Conservation (phyloP, 495 filamentous ascomycete genomes). For the Annulohypoxylon nitens region DNA sequence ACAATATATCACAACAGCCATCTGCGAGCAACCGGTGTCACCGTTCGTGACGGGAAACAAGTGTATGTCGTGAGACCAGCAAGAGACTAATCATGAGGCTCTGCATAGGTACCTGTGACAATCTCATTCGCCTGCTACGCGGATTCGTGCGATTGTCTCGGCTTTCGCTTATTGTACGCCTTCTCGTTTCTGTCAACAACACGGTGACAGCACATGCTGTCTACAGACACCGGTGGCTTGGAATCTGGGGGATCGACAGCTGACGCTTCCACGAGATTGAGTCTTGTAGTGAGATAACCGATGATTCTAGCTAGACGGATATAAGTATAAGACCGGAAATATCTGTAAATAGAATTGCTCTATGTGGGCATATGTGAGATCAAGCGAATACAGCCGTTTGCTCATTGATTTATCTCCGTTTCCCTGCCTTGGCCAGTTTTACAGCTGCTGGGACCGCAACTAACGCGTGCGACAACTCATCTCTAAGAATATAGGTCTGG, state of each 20-base stretch:
- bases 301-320: neutral
- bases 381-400: neutral
- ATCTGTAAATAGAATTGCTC: constrained; percentile 12
- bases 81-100: neutral
- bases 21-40: neutral
- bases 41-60: neutral
- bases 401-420: constrained; percentile 5
- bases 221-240: neutral
- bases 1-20: constrained; percentile 4
- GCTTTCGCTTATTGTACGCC: neutral
- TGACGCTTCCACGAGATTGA: neutral
- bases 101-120: neutral
- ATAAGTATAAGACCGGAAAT: constrained; percentile 10
- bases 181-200: neutral
- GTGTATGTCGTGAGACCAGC: neutral
- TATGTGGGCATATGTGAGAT: neutral
- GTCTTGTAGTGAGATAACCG: neutral
- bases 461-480: too few species aligned
- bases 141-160: neutral
- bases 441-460: too few species aligned
- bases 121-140: neutral
- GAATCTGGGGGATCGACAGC: constrained; percentile 9
- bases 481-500: too few species aligned
- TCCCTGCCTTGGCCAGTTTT: too few species aligned
- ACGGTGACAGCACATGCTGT: neutral